Evolutionary conservation across 1,139 yeast genomes (phyloP), one percentile per base, ranked within the genome.

Genomic region (Lodderomyces theae): DNA sequence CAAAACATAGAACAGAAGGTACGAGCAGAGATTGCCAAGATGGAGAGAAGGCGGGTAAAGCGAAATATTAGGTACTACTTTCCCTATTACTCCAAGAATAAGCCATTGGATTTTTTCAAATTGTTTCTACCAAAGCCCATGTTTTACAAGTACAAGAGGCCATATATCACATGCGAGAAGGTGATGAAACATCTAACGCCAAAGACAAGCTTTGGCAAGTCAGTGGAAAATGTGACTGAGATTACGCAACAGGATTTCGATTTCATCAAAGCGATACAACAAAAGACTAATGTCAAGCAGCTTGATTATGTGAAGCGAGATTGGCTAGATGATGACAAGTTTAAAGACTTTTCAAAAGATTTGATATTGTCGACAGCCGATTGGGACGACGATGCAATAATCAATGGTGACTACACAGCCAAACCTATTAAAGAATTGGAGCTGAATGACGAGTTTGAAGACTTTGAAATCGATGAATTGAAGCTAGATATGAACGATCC

Each of bases 401-500:
- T 85, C 17, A 78, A 80, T 40, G 72, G 69, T 1, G 67, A 60
- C 3, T 25, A 42, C 28, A 19, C 38, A 28, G 35, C 36, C 17
- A 33, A 42, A 36, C 32, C 45, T 47, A 2, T 42, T 19, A 60
- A 61, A 15, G 53, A 46, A 10, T 15, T 32, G 10, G 31, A 31
- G 16, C 32, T 39, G 9, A 34, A 35, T 22, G 25, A 28, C 21
- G 29, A 51, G 46, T 18, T 9, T 40, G 96, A 87, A 51, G 92
- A 92, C n/a, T 76, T 89, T 44, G 82, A 86, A 51, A 43, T 61
- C 30, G 67, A 57, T 29, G 69, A 66, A 43, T 72, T 79, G 42
- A 74, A 70, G 49, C 63, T 92, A 35, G 95, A 92, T 59, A 77
- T 89, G 84, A 92, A 92, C 57, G 99, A 92, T 62, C 86, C 94